Evolutionary conservation across 352 stramenopile species (phyloP).

Genomic region (Globisporangium splendens): DNA sequence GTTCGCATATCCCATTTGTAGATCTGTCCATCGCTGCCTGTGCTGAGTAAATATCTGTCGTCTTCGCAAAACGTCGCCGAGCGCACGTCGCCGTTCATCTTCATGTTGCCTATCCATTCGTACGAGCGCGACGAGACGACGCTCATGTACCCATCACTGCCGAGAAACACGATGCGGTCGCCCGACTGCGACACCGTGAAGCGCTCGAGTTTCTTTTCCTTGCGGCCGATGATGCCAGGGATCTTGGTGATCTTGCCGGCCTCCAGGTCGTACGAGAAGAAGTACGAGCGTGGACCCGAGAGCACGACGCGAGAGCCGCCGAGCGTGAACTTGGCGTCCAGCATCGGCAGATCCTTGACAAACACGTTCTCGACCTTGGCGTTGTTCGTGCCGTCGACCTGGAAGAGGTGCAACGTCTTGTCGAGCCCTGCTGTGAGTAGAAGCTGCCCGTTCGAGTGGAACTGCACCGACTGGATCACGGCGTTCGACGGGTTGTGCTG

Average conservation of each 20-base stretch:
- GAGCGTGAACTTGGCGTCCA: constrained; percentile 80
- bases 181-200: constrained; percentile 90
- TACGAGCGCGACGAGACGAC: constrained; percentile 91
- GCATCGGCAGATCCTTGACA: constrained; percentile 89
- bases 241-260: constrained; percentile 91
- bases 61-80: constrained; percentile 92
- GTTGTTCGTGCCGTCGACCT: constrained; percentile 89
- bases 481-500: constrained; percentile 81
- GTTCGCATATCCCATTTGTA: constrained; percentile 96
- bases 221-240: constrained; percentile 79
- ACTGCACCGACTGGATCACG: constrained; percentile 86
- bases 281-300: constrained; percentile 92
- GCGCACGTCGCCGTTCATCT: constrained; percentile 94
- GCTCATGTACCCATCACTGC: constrained; percentile 94
- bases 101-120: constrained; percentile 92
- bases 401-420: constrained; percentile 92
- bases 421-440: constrained; percentile 89
- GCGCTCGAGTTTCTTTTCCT: constrained; percentile 91
- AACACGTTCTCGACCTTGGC: constrained; percentile 88
- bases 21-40: constrained; percentile 94
- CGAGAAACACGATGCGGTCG: constrained; percentile 91
- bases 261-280: constrained; percentile 96
- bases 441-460: constrained; percentile 86
- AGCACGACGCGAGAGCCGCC: constrained; percentile 86
- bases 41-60: constrained; percentile 90